Evolutionary conservation across 768 basidiomycete species (phyloP), one percentile per base, ranked within the genome.

Genomic region (Aureoboletus auriporus): DNA sequence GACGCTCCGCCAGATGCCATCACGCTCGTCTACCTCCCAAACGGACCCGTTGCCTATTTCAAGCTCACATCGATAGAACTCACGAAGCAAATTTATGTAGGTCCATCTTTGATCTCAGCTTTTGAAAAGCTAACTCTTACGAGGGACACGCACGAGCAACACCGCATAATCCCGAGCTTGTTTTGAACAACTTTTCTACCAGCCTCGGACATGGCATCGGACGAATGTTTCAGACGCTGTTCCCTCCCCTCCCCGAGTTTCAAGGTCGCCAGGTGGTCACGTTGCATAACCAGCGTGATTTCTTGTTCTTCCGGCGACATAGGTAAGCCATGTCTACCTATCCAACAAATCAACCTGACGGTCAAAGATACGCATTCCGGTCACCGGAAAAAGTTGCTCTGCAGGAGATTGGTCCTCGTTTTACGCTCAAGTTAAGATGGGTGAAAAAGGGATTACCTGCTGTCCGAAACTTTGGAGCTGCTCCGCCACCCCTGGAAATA

Each of bases 391-490:
- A 89, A 64, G 93, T 95, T 8, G 82, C 87, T 7, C 69, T 99
- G 28, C 96, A 99, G 64, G 96, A 99, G 69, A 99, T 99, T 54
- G 96, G 96, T 2, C 96, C 96, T 7, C 83, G 95, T 29, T 96
- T 99, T 63, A 98, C 96, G 0, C 76, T 98, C 10, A 98, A 98
- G 69, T 73, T 99, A 47, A 76, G 86, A 34, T 96, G 86, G 76
- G 69, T 99, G 49, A 84, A 86, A 63, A 93, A 88, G 58, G 93
- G 92, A 9, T 72, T 94, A 17, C 94, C 93, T 1, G 84, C 87
- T 5, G 90, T 93, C 26, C 76, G 77, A 53, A 75, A 79, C 55
- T 74, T 83, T 60, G 83, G 86, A 26, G 80, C 85, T 53, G 72
- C 75, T n/a, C 73, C 82, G 1, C 71, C 75, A 53, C 70, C 78